These are phyloP conservation scores for Coriolopsis trogii DNA, from an alignment of 1,284 basidiomycete genomes.

Conservation along the genomic window DNA sequence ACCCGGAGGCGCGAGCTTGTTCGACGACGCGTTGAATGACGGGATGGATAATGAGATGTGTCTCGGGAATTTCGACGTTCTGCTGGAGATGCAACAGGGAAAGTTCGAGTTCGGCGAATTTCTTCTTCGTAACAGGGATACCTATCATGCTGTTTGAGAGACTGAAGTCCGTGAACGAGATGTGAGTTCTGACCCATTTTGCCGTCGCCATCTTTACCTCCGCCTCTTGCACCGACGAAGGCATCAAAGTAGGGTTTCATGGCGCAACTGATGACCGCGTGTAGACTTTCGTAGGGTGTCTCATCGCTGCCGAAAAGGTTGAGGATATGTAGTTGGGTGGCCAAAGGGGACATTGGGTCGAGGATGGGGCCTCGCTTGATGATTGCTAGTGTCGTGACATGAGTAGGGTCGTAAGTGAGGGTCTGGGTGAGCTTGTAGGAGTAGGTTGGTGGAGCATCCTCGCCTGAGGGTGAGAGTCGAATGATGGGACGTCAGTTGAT, in stretches of 20 bases:
- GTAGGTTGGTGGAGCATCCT: conserved; percentile 63
- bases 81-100: conserved; percentile 96
- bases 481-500: too few relatives aligned
- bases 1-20: conserved; percentile 61
- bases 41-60: conserved; percentile 91
- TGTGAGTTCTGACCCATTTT: conserved; percentile 73
- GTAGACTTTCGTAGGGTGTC: conserved; percentile 93
- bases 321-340: conserved; percentile 88
- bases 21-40: conserved; percentile 88
- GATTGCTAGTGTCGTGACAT: conserved; percentile 88
- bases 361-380: conserved; percentile 91
- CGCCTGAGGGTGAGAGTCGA: conserved; percentile 45
- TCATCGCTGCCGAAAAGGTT: conserved; percentile 92
- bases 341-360: conserved; percentile 79
- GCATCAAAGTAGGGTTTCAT: conserved; percentile 99
- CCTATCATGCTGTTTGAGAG: conserved; percentile 46
- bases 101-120: conserved; percentile 98
- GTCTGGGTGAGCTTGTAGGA: conserved; percentile 74
- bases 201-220: conserved; percentile 78
- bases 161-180: not conserved
- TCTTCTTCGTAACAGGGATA: conserved; percentile 98
- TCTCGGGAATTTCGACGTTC: conserved; percentile 98
- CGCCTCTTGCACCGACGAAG: conserved; percentile 81
- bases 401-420: conserved; percentile 80
- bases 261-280: conserved; percentile 95